Conservation (phyloP, 257 asterid species). For the Eustoma russellianum region DNA sequence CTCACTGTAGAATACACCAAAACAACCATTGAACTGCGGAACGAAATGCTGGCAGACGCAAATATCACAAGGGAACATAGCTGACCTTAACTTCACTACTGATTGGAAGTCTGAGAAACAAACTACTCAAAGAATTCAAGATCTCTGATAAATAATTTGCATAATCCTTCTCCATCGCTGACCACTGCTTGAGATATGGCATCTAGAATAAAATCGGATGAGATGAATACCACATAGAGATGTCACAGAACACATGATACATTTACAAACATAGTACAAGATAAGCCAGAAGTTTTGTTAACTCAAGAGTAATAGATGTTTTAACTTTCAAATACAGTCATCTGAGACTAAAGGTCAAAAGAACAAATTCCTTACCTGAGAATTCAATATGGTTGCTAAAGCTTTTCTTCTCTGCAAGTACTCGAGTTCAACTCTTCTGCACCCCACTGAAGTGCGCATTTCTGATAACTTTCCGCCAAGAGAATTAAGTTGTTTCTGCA, state of each 20-base stretch:
- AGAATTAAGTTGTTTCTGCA: slow-evolving; percentile 42
- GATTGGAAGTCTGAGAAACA: slow-evolving; percentile 61
- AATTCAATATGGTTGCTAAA: slow-evolving; percentile 37
- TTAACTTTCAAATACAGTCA: too few relatives aligned
- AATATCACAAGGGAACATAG: not conserved
- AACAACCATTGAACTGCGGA: too few relatives aligned
- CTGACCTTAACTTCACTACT: slow-evolving; percentile 48
- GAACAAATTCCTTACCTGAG: slow-evolving; percentile 37
- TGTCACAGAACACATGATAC: too few relatives aligned
- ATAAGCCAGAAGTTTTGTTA: too few relatives aligned
- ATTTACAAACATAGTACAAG: too few relatives aligned
- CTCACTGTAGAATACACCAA: too few relatives aligned
- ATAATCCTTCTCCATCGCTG: slow-evolving; percentile 47
- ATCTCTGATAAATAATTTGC: slow-evolving; percentile 40
- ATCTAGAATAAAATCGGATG: slow-evolving; percentile 23
- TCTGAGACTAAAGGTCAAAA: too few relatives aligned
- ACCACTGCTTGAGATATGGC: slow-evolving; percentile 73
- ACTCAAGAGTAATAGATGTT: too few relatives aligned
- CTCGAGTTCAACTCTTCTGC: slow-evolving; percentile 39
- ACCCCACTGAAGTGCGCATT: slow-evolving; percentile 35
- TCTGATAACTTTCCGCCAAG: slow-evolving; percentile 43
- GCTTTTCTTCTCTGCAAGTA: slow-evolving; percentile 26
- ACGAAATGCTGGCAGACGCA: too few relatives aligned
- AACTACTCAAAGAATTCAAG: slow-evolving; percentile 42
- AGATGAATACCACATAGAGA: too few relatives aligned